phyloP scores from a whole-genome alignment of 1,139 yeast genomes.

The Saccharomycopsis crataegensis region DNA sequence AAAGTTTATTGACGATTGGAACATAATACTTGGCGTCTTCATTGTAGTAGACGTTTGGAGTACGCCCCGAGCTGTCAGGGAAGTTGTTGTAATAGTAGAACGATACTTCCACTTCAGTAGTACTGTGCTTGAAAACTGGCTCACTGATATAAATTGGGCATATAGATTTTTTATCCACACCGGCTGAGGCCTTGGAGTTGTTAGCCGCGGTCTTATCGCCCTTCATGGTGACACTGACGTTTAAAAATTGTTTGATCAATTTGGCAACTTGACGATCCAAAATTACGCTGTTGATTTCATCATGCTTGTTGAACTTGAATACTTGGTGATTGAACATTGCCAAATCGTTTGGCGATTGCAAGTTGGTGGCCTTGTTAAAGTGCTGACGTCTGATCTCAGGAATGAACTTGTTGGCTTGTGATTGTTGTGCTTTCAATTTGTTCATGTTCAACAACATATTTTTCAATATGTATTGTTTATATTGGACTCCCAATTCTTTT shows the following conservation, averaged over 20 bases:
- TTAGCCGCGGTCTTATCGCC: not conserved
- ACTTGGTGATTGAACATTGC: conserved; percentile 15
- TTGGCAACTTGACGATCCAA: conserved; percentile 14
- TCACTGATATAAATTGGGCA: conserved; percentile 12
- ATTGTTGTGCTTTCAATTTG: conserved; percentile 7
- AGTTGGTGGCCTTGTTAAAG: conserved; percentile 14
- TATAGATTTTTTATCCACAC: conserved; percentile 4
- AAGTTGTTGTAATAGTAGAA: conserved; percentile 14
- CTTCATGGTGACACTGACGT: conserved; percentile 5
- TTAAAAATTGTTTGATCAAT: conserved; percentile 12
- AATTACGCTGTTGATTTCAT: conserved; percentile 14
- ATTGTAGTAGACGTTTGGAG: conserved; percentile 9
- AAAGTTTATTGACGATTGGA: conserved; percentile 11
- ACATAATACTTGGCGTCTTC: conserved; percentile 11
- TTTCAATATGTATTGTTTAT: conserved; percentile 12
- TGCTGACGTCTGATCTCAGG: conserved; percentile 6
- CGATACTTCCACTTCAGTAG: conserved; percentile 12
- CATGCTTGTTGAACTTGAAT: conserved; percentile 13
- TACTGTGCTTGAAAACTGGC: conserved; percentile 13
- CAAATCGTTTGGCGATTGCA: conserved; percentile 15
- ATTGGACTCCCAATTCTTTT: conserved; percentile 3
- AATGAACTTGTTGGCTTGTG: not conserved
- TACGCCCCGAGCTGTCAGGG: not conserved
- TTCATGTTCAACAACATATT: conserved; percentile 13
- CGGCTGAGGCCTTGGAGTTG: not conserved